Conservation (phyloP, 495 filamentous ascomycete genomes). For the Xeromyces bisporus region DNA sequence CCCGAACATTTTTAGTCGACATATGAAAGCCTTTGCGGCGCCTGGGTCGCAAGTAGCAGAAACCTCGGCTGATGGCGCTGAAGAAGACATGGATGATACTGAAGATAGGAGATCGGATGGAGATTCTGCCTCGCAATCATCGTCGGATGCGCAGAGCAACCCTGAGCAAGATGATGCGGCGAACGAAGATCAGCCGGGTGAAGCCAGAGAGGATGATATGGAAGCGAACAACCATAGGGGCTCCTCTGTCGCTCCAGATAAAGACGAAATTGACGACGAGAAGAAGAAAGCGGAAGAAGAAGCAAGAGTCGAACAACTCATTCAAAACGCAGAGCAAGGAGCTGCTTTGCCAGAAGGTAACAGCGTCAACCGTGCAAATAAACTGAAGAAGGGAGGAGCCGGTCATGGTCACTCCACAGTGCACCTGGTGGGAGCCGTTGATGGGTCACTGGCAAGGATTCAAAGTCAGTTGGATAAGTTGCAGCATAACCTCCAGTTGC, state of each 20-base stretch:
- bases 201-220: conserved; percentile 5
- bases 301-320: conserved; percentile 43
- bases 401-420: conserved; percentile 50
- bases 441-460: conserved; percentile 31
- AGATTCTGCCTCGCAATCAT: conserved; percentile 3
- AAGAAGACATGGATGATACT: conserved; percentile 15
- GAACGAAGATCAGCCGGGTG: conserved; percentile 5
- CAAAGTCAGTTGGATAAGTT: conserved; percentile 24
- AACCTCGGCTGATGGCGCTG: conserved; percentile 10
- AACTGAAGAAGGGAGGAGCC: conserved; percentile 43
- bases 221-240: conserved; percentile 6
- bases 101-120: conserved; percentile 13
- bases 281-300: conserved; percentile 52
- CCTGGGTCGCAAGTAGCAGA: conserved; percentile 35
- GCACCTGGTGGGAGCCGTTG: conserved; percentile 36
- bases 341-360: conserved; percentile 34
- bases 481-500: conserved; percentile 11
- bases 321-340: conserved; percentile 44
- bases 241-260: conserved; percentile 13
- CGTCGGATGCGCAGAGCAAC: conserved; percentile 1
- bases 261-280: conserved; percentile 41
- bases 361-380: conserved; percentile 44
- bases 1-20: conserved; percentile 42
- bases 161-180: conserved; percentile 4
- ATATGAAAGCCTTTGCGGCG: conserved; percentile 59